A percentile compares a stretch with the other conserved stretches of the same genome.
phyloP scores from a whole-genome alignment of 2,329 filamentous ascomycete genomes.

The Grosmannia clavigera region DNA sequence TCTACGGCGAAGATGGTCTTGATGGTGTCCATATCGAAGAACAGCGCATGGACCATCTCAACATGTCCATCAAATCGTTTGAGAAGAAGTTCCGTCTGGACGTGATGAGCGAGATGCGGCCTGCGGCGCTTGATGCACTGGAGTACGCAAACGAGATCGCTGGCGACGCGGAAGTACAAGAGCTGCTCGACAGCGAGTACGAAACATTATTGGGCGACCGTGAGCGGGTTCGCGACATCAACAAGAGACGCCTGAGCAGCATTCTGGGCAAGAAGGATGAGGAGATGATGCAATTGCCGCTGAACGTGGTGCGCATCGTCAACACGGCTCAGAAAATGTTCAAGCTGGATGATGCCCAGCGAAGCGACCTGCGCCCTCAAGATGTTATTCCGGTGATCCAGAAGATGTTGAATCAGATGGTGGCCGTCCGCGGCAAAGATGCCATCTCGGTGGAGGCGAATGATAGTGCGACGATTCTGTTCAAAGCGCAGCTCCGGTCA shows the following conservation, averaged over 20 bases:
- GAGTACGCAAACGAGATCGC: conserved; percentile 79
- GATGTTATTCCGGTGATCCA: conserved; percentile 76
- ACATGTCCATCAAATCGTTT: conserved; percentile 65
- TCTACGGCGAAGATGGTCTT: conserved; percentile 94
- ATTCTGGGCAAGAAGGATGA: conserved; percentile 52
- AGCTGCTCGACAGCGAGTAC: conserved; percentile 78
- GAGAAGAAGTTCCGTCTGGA: conserved; percentile 75
- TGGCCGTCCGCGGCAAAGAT: conserved; percentile 79
- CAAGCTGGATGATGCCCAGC: conserved; percentile 71
- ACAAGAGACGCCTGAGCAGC: conserved; percentile 25
- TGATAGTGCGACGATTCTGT: conserved; percentile 72
- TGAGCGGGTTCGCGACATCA: conserved; percentile 57
- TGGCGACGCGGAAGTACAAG: conserved; percentile 79
- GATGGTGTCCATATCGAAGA: conserved; percentile 91
- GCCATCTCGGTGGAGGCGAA: conserved; percentile 76
- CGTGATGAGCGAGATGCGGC: conserved; percentile 54
- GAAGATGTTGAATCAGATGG: conserved; percentile 60
- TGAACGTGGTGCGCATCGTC: conserved; percentile 85
- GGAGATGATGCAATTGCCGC: conserved; percentile 77
- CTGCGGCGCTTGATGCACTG: conserved; percentile 57
- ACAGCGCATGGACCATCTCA: conserved; percentile 78
- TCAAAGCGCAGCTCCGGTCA: conserved; percentile 85
- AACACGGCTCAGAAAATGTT: conserved; percentile 84
- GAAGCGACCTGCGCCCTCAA: conserved; percentile 79
- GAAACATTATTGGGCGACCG: conserved; percentile 67